Evolutionary conservation across 371 early-diverging fungal species (phyloP).

Genomic region (Cladochytrium tenue): DNA sequence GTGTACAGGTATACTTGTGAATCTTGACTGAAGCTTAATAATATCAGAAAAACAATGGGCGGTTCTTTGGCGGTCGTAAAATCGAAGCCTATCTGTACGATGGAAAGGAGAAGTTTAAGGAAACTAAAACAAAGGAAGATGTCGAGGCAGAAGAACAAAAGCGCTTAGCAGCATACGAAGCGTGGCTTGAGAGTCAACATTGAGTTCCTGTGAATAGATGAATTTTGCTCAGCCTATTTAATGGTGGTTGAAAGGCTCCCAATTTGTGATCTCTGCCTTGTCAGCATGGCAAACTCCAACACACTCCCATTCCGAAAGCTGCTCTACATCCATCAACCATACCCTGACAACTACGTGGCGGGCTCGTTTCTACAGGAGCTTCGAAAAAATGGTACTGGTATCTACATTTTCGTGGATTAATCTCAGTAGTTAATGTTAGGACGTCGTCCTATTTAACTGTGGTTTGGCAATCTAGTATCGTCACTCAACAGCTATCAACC

Average conservation of each 20-base stretch:
- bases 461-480: slow-evolving; percentile 33
- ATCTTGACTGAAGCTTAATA: too few relatives aligned
- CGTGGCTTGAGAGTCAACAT: slow-evolving; percentile 72
- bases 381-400: slow-evolving; percentile 2
- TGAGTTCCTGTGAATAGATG: slow-evolving; percentile 3
- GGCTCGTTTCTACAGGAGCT: slow-evolving; percentile 1
- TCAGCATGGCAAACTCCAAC: too few relatives aligned
- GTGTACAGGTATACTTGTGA: slow-evolving; percentile 64
- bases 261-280: too few relatives aligned
- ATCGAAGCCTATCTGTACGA: slow-evolving; percentile 80
- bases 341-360: not conserved
- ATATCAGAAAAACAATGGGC: slow-evolving; percentile 74
- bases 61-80: slow-evolving; percentile 85
- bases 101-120: slow-evolving; percentile 68
- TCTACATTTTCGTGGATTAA: too few relatives aligned
- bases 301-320: not conserved
- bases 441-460: slow-evolving; percentile 1
- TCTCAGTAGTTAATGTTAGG: not conserved
- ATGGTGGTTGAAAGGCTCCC: too few relatives aligned
- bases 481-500: slow-evolving; percentile 83
- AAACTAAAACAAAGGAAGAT: slow-evolving; percentile 53
- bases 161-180: slow-evolving; percentile 75
- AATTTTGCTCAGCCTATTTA: not conserved
- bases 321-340: slow-evolving; percentile 1
- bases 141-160: slow-evolving; percentile 70